Conservation (phyloP, 2,329 filamentous ascomycete genomes). For the Amauroascus verrucosus region DNA sequence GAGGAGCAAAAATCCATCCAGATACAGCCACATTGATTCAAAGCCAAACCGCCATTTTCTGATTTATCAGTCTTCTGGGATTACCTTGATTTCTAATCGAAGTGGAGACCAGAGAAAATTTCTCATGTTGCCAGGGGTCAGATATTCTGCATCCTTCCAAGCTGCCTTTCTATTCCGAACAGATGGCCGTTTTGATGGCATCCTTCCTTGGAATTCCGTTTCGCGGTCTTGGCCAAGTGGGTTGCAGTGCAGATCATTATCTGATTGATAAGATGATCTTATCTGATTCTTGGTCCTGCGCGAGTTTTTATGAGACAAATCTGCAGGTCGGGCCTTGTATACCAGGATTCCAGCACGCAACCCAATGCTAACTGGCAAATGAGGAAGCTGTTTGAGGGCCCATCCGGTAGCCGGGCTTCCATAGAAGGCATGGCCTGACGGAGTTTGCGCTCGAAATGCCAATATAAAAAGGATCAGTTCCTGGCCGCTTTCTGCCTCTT, state of each 20-base stretch:
- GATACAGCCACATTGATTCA: too few species aligned
- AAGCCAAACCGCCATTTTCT: too few species aligned
- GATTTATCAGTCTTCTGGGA: too few species aligned
- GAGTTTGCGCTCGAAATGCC: background rate
- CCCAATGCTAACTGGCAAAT: background rate
- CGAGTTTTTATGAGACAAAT: too few species aligned
- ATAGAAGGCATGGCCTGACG: background rate
- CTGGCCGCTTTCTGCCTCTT: background rate
- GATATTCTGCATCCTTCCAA: background rate
- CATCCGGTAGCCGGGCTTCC: background rate
- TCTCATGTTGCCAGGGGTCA: background rate
- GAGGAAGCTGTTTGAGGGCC: background rate
- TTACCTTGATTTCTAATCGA: background rate
- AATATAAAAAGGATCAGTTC: background rate
- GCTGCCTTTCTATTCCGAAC: background rate
- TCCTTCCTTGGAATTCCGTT: background rate
- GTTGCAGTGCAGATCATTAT: background rate
- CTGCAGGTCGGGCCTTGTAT: background rate
- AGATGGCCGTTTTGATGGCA: background rate
- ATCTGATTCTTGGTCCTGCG: conserved; percentile 4
- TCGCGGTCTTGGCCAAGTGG: background rate
- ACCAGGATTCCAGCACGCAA: background rate
- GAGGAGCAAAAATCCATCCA: too few species aligned
- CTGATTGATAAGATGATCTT: conserved; percentile 13
- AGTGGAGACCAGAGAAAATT: background rate